Base-by-base conservation (phyloP, 2,329 filamentous ascomycete genomes). In the Botryotinia narcissicola region DNA sequence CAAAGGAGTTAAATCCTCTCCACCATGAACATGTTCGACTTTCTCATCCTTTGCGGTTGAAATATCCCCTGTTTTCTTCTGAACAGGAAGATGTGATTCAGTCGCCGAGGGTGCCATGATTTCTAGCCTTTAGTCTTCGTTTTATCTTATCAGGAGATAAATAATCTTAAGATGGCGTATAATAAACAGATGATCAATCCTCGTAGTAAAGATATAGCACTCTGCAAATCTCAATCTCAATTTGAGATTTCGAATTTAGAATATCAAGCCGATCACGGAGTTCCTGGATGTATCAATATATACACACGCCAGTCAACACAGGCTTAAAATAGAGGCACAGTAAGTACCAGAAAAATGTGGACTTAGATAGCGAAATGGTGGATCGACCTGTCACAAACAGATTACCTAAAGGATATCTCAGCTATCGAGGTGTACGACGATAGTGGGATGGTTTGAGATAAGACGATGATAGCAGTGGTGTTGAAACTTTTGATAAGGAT, bases 1-100 rank as follows among this genome's bases (percentile, higher is more conserved):
- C 22, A 81, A 61, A 14, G 80, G 80, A 8, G 80, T 80, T 74
- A 79, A 78, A 44, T 78, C 79, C 46, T 67, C 46, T 54, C 64
- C 64, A n/a, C 64, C 46, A 54, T 80, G 78, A 35, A 79, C 75
- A 75, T 80, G 75, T 29, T 72, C 72, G 61, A 77, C 62, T 59
- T 76, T 40, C 64, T 67, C 46, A 67, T 54, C 32, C 6, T 54
- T 37, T 67, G 5, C 32, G 1, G 22, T 6, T 6, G 46, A 18
- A 14, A 4, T 40, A 12, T 12, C 46, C n/a, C 22, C 46, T 16
- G 9, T 44, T 32, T 40, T 71, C 44, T 48, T 71, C 16, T 64
- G 59, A 16, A 48, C 25, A 8, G 44, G 9, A n/a, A 40, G 40
- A 16, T 8, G 6, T 18, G 32, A 29, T 37, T 62, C 32, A 25